Evolutionary conservation across 1,139 yeast genomes (phyloP).

Genomic region (Suhomyces yuchorum): DNA sequence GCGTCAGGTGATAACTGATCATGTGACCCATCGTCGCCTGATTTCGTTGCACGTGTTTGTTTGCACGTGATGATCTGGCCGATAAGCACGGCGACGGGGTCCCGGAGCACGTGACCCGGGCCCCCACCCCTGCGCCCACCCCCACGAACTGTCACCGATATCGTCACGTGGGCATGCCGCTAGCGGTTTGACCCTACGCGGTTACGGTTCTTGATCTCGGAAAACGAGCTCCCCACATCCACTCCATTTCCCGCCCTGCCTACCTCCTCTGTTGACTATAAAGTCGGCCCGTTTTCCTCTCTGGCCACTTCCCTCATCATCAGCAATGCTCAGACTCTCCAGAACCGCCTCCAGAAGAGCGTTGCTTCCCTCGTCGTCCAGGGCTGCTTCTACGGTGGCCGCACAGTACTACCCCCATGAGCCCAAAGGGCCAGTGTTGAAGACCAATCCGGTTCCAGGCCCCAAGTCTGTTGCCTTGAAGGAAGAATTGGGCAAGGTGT

Average conservation of each 20-base stretch:
- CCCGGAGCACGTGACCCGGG: too few relatives aligned
- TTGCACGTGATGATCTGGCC: too few relatives aligned
- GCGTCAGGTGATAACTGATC: neutral
- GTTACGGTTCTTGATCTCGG: neutral
- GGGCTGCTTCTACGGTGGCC: conserved; percentile 19
- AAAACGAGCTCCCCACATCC: conserved; percentile 8
- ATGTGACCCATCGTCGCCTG: too few relatives aligned
- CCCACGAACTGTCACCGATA: too few relatives aligned
- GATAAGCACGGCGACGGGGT: too few relatives aligned
- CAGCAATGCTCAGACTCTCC: conserved; percentile 7
- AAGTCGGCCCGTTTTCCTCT: neutral
- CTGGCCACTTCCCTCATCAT: neutral
- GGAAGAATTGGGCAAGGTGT: conserved; percentile 53
- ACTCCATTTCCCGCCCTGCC: neutral
- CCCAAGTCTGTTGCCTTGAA: conserved; percentile 54
- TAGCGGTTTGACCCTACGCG: neutral
- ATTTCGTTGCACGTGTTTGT: too few relatives aligned
- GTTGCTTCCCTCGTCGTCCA: neutral
- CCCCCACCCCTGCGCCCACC: too few relatives aligned
- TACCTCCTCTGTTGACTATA: neutral
- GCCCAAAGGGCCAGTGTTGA: conserved; percentile 53
- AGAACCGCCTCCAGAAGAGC: neutral
- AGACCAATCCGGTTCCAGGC: conserved; percentile 57
- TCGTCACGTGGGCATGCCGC: neutral
- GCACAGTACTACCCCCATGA: conserved; percentile 50